Conservation (phyloP, 2,329 filamentous ascomycete species). For the Xylariaceae sp. region DNA sequence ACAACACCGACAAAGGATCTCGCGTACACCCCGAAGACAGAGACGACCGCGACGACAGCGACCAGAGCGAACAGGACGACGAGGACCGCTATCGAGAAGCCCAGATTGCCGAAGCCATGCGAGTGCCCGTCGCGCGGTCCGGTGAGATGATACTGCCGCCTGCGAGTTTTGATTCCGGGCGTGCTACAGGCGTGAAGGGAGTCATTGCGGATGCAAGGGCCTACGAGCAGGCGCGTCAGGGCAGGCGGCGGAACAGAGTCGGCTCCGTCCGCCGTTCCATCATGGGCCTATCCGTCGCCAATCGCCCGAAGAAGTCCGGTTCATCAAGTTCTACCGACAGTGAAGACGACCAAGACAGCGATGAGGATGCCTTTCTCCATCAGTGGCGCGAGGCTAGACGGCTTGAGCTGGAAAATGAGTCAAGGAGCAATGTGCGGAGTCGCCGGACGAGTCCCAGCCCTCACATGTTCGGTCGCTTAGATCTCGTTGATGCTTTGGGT, state of each 20-base stretch:
- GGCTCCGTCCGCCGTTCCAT: constrained; percentile 52
- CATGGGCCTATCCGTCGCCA: constrained; percentile 46
- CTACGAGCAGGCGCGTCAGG: constrained; percentile 63
- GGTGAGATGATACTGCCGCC: constrained; percentile 57
- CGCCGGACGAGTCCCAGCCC: constrained; percentile 72
- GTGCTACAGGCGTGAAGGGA: constrained; percentile 77
- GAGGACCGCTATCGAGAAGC: constrained; percentile 51
- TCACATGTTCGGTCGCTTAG: constrained; percentile 72
- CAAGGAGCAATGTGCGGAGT: constrained; percentile 52
- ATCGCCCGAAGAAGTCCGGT: constrained; percentile 29
- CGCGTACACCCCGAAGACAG: constrained; percentile 57
- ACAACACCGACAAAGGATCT: constrained; percentile 44
- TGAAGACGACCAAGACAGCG: constrained; percentile 50
- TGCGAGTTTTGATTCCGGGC: constrained; percentile 60
- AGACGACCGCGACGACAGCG: constrained; percentile 43
- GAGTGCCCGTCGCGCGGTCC: constrained; percentile 51
- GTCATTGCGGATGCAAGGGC: constrained; percentile 80
- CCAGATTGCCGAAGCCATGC: constrained; percentile 61
- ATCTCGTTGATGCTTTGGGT: constrained; percentile 81
- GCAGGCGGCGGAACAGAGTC: constrained; percentile 51
- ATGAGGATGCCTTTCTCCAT: constrained; percentile 76
- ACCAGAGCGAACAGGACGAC: constrained; percentile 47
- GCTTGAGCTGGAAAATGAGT: constrained; percentile 67
- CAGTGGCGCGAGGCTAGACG: constrained; percentile 80
- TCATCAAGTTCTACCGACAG: constrained; percentile 38